Conservation (phyloP, 2,329 filamentous ascomycete species). For the Clarireedia homoeocarpa region DNA sequence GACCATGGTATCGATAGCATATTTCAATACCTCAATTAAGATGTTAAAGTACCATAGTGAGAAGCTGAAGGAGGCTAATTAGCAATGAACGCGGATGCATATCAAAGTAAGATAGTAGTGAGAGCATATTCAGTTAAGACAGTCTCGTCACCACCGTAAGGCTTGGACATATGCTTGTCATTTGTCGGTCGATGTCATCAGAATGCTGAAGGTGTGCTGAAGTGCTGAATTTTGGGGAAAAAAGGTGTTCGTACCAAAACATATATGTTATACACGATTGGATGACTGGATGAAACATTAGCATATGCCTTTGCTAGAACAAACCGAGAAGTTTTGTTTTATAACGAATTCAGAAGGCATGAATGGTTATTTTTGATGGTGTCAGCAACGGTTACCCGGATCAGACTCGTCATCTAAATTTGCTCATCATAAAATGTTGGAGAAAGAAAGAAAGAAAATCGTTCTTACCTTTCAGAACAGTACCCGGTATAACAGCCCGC, state of each 20-base stretch:
- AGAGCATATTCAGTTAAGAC: constrained; percentile 40
- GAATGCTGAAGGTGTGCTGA: constrained; percentile 32
- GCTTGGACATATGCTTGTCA: constrained; percentile 99
- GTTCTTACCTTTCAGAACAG: constrained; percentile 11
- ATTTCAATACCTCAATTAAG: not conserved
- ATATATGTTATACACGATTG: not conserved
- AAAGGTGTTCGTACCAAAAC: constrained; percentile 11
- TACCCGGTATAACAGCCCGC: not conserved
- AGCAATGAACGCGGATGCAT: constrained; percentile 9
- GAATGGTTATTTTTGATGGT: constrained; percentile 62
- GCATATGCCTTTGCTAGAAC: constrained; percentile 1
- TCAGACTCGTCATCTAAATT: constrained; percentile 72
- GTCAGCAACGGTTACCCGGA: constrained; percentile 65
- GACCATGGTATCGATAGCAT: not conserved
- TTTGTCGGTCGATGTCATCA: constrained; percentile 79
- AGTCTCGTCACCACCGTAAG: constrained; percentile 46
- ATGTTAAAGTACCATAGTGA: not conserved
- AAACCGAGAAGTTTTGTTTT: constrained; percentile 28
- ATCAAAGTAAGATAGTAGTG: constrained; percentile 1
- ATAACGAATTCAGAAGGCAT: constrained; percentile 45
- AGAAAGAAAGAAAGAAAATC: constrained; percentile 10
- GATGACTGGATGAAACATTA: not conserved
- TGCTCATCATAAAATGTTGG: constrained; percentile 38
- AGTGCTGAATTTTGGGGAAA: not conserved
- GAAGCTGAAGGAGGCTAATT: constrained; percentile 7